These are phyloP conservation scores for Fusarium sp. DNA, from an alignment of 2,329 filamentous ascomycete species.

Conservation along the genomic window DNA sequence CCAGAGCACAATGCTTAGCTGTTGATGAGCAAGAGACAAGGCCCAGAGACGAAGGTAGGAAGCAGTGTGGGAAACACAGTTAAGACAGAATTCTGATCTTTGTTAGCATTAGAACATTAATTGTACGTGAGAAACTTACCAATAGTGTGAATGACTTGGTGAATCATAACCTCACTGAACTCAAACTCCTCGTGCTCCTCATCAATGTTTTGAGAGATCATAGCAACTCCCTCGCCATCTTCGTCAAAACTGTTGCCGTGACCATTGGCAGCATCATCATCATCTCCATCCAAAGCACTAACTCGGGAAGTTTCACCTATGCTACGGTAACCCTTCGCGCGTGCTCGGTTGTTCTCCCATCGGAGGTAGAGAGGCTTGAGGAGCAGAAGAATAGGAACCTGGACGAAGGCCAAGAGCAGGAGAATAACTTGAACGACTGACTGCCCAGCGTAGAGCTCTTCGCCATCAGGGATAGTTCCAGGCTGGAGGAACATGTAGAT, in stretches of 20 bases:
- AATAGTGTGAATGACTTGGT: slow-evolving; percentile 98
- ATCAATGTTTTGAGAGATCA: slow-evolving; percentile 88
- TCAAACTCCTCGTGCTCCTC: slow-evolving; percentile 97
- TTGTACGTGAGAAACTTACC: slow-evolving; percentile 67
- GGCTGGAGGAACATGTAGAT: slow-evolving; percentile 99
- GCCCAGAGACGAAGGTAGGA: slow-evolving; percentile 99
- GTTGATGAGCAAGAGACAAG: slow-evolving; percentile 95
- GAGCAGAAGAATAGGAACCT: slow-evolving; percentile 92
- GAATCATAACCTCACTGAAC: slow-evolving; percentile 97
- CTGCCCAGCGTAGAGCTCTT: slow-evolving; percentile 84
- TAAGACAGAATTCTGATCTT: slow-evolving; percentile 89
- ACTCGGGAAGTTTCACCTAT: slow-evolving; percentile 90
- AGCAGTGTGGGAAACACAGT: slow-evolving; percentile 98
- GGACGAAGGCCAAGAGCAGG: slow-evolving; percentile 82
- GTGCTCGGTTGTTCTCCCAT: slow-evolving; percentile 90
- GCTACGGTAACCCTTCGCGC: slow-evolving; percentile 89
- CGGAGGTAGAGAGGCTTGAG: slow-evolving; percentile 96
- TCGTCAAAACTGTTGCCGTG: slow-evolving; percentile 71
- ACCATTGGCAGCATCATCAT: slow-evolving; percentile 66
- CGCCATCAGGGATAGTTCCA: slow-evolving; percentile 70
- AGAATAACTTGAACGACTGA: slow-evolving; percentile 79
- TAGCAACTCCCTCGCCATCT: slow-evolving; percentile 84
- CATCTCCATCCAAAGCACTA: slow-evolving; percentile 89
- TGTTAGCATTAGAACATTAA: slow-evolving; percentile 48
- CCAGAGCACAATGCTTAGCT: slow-evolving; percentile 96